Evolutionary conservation across 345 rosid genomes (phyloP).

Genomic region (Boechera divaricarpa): DNA sequence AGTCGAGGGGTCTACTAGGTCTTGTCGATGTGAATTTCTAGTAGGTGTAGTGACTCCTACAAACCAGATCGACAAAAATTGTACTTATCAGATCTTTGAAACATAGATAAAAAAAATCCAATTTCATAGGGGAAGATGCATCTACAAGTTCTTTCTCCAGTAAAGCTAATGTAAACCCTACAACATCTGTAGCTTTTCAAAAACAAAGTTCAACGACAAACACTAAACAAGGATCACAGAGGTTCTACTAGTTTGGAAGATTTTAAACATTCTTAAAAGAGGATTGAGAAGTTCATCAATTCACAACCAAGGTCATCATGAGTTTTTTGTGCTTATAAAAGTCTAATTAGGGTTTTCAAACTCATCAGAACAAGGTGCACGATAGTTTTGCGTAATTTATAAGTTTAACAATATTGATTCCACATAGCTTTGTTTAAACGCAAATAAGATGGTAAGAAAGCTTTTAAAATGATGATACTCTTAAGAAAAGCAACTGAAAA

Average conservation of each 20-base stretch:
- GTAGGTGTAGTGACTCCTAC: not conserved
- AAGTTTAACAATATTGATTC: not conserved
- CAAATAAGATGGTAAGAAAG: too few relatives aligned
- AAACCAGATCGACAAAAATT: not conserved
- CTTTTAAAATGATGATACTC: too few relatives aligned
- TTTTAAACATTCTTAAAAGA: not conserved
- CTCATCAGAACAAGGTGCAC: not conserved
- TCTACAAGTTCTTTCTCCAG: not conserved
- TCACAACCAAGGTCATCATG: not conserved
- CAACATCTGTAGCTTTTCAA: not conserved
- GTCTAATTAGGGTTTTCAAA: not conserved
- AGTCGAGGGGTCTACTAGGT: not conserved
- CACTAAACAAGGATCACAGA: not conserved
- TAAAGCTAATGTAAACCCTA: not conserved
- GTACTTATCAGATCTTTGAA: not conserved
- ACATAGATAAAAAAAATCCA: not conserved
- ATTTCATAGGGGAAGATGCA: not conserved
- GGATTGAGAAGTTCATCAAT: not conserved
- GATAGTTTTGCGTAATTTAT: not conserved
- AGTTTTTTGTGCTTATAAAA: not conserved
- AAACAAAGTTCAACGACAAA: not conserved
- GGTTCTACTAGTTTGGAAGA: not conserved
- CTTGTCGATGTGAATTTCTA: not conserved
- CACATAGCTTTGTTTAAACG: not conserved
- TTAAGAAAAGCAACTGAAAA: too few relatives aligned